Conservation (phyloP, 2,329 filamentous ascomycete species). For the Fusarium staphyleae region DNA sequence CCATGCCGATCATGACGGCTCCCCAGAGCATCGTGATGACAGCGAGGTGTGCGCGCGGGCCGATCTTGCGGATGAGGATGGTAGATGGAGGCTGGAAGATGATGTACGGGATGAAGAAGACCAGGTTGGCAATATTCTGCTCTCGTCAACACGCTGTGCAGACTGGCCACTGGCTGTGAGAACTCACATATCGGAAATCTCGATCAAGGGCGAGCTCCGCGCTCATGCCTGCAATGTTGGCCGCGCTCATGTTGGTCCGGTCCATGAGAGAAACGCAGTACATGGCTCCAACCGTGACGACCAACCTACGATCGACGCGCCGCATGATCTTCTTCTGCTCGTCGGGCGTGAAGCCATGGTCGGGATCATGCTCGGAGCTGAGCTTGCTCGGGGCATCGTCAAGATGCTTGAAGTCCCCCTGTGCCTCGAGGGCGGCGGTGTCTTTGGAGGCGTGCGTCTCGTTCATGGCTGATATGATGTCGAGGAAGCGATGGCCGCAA, state of each 20-base stretch:
- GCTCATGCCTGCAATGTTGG: constrained; percentile 72
- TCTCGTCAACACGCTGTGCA: constrained; percentile 1
- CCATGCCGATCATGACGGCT: constrained; percentile 68
- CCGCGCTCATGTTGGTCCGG: constrained; percentile 76
- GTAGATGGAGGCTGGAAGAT: constrained; percentile 76
- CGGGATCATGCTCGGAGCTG: constrained; percentile 39
- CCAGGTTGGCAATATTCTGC: constrained; percentile 69
- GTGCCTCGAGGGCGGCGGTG: constrained; percentile 35
- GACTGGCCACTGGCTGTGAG: fast-evolving
- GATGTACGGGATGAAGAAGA: constrained; percentile 79
- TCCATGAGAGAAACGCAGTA: constrained; percentile 83
- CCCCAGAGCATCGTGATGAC: constrained; percentile 67
- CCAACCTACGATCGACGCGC: constrained; percentile 71
- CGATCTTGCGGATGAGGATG: constrained; percentile 70
- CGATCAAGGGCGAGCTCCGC: constrained; percentile 55
- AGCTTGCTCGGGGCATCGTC: constrained; percentile 34
- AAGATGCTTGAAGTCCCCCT: constrained; percentile 39
- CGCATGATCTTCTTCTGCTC: constrained; percentile 74
- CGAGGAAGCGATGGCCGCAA: neutral
- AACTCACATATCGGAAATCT: constrained; percentile 55
- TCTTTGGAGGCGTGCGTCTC: constrained; percentile 24
- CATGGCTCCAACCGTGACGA: constrained; percentile 67
- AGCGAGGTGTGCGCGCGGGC: constrained; percentile 64
- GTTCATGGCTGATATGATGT: constrained; percentile 32
- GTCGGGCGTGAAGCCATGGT: constrained; percentile 60